Percentiles rank a stretch among this genome's conserved stretches.
Evolutionary conservation across 2,329 filamentous ascomycete genomes (phyloP).

Genomic region (Metarhizium robertsii): DNA sequence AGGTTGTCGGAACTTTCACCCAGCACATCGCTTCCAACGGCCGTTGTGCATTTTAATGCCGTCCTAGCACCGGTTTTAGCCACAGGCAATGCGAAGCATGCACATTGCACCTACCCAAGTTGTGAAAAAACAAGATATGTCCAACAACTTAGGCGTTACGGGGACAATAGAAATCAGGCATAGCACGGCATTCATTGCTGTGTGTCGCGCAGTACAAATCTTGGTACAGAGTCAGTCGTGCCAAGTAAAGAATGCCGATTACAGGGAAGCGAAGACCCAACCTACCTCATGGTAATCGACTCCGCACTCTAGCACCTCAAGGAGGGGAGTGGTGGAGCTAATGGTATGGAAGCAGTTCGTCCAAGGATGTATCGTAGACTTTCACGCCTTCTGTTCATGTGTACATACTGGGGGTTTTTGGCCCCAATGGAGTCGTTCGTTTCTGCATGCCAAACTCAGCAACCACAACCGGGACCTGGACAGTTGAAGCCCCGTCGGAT

Average conservation of each 20-base stretch:
- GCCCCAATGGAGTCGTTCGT: background rate
- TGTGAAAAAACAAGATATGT: too few species aligned
- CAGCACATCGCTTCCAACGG: too few species aligned
- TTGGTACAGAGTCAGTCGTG: too few species aligned
- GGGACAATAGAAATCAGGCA: too few species aligned
- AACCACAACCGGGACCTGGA: background rate
- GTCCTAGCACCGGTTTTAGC: too few species aligned
- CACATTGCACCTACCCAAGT: too few species aligned
- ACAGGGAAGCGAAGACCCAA: background rate
- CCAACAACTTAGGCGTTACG: too few species aligned
- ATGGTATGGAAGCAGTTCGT: background rate
- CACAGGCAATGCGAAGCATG: too few species aligned
- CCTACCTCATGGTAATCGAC: too few species aligned
- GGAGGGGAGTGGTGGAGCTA: background rate
- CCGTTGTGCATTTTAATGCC: background rate
- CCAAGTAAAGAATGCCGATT: background rate
- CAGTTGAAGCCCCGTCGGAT: background rate
- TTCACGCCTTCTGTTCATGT: background rate
- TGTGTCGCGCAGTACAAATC: too few species aligned
- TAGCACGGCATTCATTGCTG: too few species aligned
- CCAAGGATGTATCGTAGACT: background rate
- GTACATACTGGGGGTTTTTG: background rate
- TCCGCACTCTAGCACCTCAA: background rate
- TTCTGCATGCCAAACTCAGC: background rate
- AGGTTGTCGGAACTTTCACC: background rate